Conservation (phyloP, 2,329 filamentous ascomycete species). For the Curvularia hawaiiensis region DNA sequence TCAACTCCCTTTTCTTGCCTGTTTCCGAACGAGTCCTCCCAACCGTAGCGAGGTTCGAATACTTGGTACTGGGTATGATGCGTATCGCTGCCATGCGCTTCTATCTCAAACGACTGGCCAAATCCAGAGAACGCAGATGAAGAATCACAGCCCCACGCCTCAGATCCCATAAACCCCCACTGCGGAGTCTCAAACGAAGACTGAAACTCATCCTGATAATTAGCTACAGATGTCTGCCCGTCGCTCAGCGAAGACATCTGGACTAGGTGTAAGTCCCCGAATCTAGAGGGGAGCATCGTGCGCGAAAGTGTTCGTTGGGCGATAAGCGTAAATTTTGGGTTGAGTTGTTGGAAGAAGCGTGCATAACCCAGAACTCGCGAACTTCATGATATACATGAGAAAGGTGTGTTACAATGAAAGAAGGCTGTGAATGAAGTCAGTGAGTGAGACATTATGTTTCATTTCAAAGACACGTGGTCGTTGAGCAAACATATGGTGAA, state of each 20-base stretch:
- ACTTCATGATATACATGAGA: neutral
- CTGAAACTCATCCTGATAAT: neutral
- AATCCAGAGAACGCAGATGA: neutral
- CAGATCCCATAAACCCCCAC: neutral
- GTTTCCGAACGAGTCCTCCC: neutral
- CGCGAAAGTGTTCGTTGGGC: neutral
- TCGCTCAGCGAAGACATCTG: neutral
- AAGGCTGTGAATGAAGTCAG: neutral
- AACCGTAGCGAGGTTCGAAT: neutral
- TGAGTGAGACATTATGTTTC: neutral
- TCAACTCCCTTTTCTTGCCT: neutral
- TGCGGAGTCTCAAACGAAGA: neutral
- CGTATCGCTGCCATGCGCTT: neutral
- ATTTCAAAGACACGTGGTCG: neutral
- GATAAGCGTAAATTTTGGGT: neutral
- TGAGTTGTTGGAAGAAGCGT: neutral
- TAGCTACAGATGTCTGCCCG: neutral
- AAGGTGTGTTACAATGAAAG: neutral
- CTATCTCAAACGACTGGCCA: neutral
- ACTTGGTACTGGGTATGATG: neutral
- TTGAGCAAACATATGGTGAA: neutral
- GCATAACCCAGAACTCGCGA: neutral
- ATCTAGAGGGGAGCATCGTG: neutral
- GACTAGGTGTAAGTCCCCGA: neutral
- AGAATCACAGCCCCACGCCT: neutral